phyloP scores from a whole-genome alignment of 768 basidiomycete species.

The Boletus subparvulus region DNA sequence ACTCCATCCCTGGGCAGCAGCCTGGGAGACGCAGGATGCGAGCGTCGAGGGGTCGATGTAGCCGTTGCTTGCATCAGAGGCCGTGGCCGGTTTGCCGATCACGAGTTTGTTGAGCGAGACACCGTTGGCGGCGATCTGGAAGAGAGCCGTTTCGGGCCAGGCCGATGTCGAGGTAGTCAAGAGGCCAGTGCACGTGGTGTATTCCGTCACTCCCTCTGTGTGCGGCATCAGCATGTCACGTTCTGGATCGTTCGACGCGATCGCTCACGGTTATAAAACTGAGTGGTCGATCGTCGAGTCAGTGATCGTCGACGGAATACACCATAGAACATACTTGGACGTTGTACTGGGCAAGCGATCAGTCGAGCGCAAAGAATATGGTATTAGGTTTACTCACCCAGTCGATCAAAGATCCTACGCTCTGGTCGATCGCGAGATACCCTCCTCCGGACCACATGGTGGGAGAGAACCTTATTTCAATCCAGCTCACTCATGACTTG shows the following conservation, averaged over 20 bases:
- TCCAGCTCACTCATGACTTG: not conserved
- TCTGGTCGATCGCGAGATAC: slow-evolving; percentile 38
- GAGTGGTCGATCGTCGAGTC: not conserved
- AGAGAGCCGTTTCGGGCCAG: slow-evolving; percentile 61
- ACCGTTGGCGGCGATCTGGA: slow-evolving; percentile 52
- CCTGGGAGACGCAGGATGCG: slow-evolving; percentile 58
- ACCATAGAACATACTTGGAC: slow-evolving; percentile 35
- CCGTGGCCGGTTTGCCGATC: slow-evolving; percentile 52
- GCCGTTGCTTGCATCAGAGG: slow-evolving; percentile 45
- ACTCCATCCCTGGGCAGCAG: slow-evolving; percentile 68
- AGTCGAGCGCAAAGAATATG: not conserved
- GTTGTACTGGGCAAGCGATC: slow-evolving; percentile 29
- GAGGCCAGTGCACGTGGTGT: slow-evolving; percentile 61
- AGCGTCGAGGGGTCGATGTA: slow-evolving; percentile 60
- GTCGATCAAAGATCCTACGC: slow-evolving; percentile 45
- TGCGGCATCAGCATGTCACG: not conserved
- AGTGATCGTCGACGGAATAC: not conserved
- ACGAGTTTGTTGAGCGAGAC: slow-evolving; percentile 51
- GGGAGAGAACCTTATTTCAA: slow-evolving; percentile 21
- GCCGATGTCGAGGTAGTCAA: slow-evolving; percentile 54
- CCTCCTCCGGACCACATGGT: slow-evolving; percentile 28
- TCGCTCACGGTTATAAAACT: slow-evolving; percentile 34
- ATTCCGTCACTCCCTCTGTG: slow-evolving; percentile 60
- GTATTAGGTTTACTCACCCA: slow-evolving; percentile 33
- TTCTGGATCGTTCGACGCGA: not conserved